A percentile compares a stretch with the other conserved stretches of the same genome.
Conservation (phyloP, 495 filamentous ascomycete species). For the Penicillium samsonianum region DNA sequence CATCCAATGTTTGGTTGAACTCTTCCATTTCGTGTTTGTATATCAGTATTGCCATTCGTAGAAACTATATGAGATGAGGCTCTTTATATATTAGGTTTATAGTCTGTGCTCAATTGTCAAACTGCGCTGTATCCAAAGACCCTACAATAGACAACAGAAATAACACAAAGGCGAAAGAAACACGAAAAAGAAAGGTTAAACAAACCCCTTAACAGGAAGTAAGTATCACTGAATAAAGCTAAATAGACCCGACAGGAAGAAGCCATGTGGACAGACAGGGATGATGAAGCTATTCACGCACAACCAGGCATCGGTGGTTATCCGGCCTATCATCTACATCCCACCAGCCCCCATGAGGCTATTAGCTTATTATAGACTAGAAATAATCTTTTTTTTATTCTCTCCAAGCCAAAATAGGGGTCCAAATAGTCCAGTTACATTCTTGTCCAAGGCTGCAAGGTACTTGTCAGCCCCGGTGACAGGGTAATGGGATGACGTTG, state of each 20-base stretch:
- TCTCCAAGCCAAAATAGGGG: background rate
- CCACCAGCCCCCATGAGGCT: too few relatives aligned
- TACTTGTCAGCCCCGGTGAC: slow-evolving; percentile 4
- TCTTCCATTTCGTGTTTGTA: background rate
- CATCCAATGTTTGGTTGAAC: background rate
- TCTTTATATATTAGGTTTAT: too few relatives aligned
- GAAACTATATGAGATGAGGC: background rate
- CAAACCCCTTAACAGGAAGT: background rate
- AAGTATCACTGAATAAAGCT: background rate
- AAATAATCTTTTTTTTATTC: background rate
- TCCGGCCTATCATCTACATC: background rate
- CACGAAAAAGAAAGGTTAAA: background rate
- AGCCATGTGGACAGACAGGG: slow-evolving; percentile 5
- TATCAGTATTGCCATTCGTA: background rate
- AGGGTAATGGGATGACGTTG: background rate
- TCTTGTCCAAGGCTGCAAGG: slow-evolving; percentile 3
- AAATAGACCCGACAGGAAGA: background rate
- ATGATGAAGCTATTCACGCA: slow-evolving; percentile 7
- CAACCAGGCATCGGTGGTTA: slow-evolving; percentile 8
- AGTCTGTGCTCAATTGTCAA: too few relatives aligned
- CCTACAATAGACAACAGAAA: background rate
- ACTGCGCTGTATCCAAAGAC: too few relatives aligned
- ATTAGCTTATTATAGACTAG: background rate
- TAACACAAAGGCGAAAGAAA: background rate
- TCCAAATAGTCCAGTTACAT: background rate